Conservation (phyloP, 2,329 filamentous ascomycete genomes). For the Trichoderma sp. region DNA sequence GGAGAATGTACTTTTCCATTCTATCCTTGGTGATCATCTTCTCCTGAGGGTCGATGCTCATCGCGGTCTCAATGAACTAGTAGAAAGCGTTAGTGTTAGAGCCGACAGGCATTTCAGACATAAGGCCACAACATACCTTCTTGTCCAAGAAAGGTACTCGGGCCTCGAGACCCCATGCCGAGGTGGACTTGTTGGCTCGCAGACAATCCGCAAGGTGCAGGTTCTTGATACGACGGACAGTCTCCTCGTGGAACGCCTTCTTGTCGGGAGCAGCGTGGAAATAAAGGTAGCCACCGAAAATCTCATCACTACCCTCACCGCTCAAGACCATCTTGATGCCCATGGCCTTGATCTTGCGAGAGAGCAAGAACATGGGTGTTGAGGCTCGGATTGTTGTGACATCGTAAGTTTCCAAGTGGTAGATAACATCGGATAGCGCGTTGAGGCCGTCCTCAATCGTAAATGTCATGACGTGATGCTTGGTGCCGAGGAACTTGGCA, state of each 20-base stretch:
- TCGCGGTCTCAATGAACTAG: conserved; percentile 82
- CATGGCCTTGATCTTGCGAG: conserved; percentile 98
- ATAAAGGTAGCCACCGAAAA: conserved; percentile 97
- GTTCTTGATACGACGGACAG: conserved; percentile 91
- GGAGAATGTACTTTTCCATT: conserved; percentile 97
- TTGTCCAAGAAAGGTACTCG: conserved; percentile 98
- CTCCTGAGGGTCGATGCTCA: conserved; percentile 91
- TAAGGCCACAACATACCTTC: conserved; percentile 43
- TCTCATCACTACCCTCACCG: conserved; percentile 95
- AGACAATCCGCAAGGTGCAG: conserved; percentile 94
- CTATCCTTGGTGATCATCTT: conserved; percentile 91
- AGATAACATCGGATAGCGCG: conserved; percentile 95
- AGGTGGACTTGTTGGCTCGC: conserved; percentile 98
- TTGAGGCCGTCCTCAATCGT: conserved; percentile 97
- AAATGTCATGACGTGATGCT: conserved; percentile 97
- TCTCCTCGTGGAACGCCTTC: conserved; percentile 93
- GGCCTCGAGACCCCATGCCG: conserved; percentile 95
- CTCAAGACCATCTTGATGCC: conserved; percentile 99
- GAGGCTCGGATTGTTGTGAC: conserved; percentile 98
- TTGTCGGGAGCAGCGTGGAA: conserved; percentile 93
- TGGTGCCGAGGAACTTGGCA: conserved; percentile 93
- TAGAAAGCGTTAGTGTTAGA: not conserved
- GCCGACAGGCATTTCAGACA: not conserved
- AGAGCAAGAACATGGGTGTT: conserved; percentile 96
- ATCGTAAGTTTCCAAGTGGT: conserved; percentile 95